Conservation (phyloP, 495 filamentous ascomycete genomes). For the Penicillium lagena region DNA sequence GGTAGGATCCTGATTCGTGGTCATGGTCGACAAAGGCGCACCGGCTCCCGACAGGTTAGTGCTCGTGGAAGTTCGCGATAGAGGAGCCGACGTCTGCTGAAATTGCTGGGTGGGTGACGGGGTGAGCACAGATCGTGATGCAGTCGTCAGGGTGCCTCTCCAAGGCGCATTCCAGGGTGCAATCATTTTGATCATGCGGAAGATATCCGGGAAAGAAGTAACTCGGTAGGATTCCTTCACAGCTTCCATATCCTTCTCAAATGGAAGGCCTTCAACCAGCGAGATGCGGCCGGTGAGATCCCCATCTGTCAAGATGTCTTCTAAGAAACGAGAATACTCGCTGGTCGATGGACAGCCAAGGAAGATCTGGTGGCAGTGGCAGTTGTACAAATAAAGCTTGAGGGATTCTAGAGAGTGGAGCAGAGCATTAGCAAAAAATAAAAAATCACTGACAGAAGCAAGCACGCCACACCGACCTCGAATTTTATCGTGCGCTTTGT, state of each 20-base stretch:
- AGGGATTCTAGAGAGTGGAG: constrained; percentile 52
- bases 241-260: constrained; percentile 55
- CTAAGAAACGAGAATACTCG: constrained; percentile 64
- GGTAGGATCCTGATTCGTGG: constrained; percentile 24
- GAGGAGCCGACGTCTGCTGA: constrained; percentile 16
- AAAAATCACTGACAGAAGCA: not conserved
- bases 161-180: constrained; percentile 34
- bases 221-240: constrained; percentile 50
- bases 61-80: constrained; percentile 36
- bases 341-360: constrained; percentile 74
- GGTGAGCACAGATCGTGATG: constrained; percentile 28
- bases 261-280: constrained; percentile 68
- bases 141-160: constrained; percentile 22
- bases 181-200: constrained; percentile 56
- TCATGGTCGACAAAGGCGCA: constrained; percentile 23
- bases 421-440: constrained; percentile 1
- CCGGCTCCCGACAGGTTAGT: constrained; percentile 31
- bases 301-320: constrained; percentile 47
- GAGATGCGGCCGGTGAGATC: constrained; percentile 54
- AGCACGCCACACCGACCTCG: constrained; percentile 46
- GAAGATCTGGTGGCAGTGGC: constrained; percentile 75
- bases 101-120: constrained; percentile 38
- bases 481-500: constrained; percentile 67
- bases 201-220: constrained; percentile 56
- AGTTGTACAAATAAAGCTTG: constrained; percentile 59